Percentiles rank a stretch among this genome's conserved stretches.
Evolutionary conservation across 192 early-diverging fungal species (phyloP).

Genomic region (Phycomyces nitens): DNA sequence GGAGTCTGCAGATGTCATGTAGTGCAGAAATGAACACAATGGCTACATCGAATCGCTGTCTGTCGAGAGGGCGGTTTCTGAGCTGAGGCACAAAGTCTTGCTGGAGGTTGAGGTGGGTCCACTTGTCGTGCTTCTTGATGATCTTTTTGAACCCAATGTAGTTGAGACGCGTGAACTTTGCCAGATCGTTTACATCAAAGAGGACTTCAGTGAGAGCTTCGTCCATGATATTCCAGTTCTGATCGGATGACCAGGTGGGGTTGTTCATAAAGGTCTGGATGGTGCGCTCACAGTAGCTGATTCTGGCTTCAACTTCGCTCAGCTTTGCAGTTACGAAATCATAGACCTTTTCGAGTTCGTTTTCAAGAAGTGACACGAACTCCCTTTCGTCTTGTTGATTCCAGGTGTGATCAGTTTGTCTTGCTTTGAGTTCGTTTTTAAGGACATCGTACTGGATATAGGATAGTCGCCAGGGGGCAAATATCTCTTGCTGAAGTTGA

Average conservation of each 20-base stretch:
- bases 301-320: slow-evolving; percentile 70
- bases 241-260: slow-evolving; percentile 48
- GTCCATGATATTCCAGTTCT: slow-evolving; percentile 52
- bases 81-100: slow-evolving; percentile 74
- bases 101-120: slow-evolving; percentile 71
- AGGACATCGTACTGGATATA: slow-evolving; percentile 81
- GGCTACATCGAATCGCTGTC: slow-evolving; percentile 85
- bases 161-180: slow-evolving; percentile 79
- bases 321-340: slow-evolving; percentile 73
- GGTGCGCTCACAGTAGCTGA: slow-evolving; percentile 63
- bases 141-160: slow-evolving; percentile 89
- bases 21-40: slow-evolving; percentile 83
- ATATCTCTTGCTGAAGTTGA: slow-evolving; percentile 65
- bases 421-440: slow-evolving; percentile 77
- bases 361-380: slow-evolving; percentile 78
- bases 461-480: slow-evolving; percentile 76
- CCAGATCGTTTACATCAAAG: slow-evolving; percentile 74
- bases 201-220: slow-evolving; percentile 65
- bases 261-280: slow-evolving; percentile 47
- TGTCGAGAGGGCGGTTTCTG: slow-evolving; percentile 74
- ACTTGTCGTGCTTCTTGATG: slow-evolving; percentile 98
- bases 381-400: slow-evolving; percentile 67
- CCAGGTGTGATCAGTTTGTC: slow-evolving; percentile 54
- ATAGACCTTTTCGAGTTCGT: slow-evolving; percentile 86
- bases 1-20: slow-evolving; percentile 64